A percentile compares a stretch with the other conserved stretches of the same genome.
Conservation (phyloP, 169 alveolate species). For the Cryptosporidium xiaoi region DNA sequence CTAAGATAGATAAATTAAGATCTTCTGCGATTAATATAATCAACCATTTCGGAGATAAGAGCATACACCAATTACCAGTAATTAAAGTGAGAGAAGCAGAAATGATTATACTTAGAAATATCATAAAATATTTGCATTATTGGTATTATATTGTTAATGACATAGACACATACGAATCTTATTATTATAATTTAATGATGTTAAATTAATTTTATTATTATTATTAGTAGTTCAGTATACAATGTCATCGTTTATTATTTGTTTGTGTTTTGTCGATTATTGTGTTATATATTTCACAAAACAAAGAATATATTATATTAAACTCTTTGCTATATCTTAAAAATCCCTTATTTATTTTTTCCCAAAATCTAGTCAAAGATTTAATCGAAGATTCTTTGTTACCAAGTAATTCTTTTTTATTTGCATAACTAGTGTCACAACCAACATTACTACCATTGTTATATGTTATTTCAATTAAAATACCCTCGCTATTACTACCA, state of each 20-base stretch:
- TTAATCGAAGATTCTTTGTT: neutral
- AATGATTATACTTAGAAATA: conserved; percentile 57
- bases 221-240: neutral
- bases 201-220: neutral
- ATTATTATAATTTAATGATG: conserved; percentile 37
- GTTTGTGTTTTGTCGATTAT: neutral
- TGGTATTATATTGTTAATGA: conserved; percentile 74
- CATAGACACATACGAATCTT: conserved; percentile 63
- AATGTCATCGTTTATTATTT: neutral
- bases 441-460: neutral
- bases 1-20: conserved; percentile 57
- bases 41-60: conserved; percentile 54
- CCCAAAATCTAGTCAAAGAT: conserved; percentile 33
- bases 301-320: conserved; percentile 38
- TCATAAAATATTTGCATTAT: conserved; percentile 45
- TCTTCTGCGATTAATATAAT: conserved; percentile 45
- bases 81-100: conserved; percentile 74
- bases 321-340: conserved; percentile 13
- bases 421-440: neutral
- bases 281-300: conserved; percentile 30
- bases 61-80: conserved; percentile 44
- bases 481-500: too few species aligned
- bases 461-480: too few species aligned
- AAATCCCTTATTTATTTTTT: neutral
- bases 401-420: neutral